Conservation (phyloP, 139 green algal species). For the Diplosphaera chodatii region DNA sequence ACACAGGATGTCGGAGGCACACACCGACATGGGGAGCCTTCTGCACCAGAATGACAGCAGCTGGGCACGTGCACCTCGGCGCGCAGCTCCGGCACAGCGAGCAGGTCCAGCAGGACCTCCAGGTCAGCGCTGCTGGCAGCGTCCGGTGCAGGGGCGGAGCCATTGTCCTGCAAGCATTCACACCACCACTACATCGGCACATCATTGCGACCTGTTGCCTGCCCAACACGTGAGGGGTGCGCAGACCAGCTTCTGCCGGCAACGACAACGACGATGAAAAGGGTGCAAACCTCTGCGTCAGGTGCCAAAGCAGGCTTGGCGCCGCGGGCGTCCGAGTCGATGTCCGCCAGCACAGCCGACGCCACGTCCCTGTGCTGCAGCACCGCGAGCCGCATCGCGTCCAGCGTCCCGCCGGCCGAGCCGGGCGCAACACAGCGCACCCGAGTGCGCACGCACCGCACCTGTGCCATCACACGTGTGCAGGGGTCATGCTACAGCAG, state of each 20-base stretch:
- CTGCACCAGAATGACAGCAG: too few species aligned
- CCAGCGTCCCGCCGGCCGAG: conserved; percentile 14
- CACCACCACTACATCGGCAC: too few species aligned
- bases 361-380: conserved; percentile 26
- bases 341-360: conserved; percentile 21
- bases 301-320: background rate
- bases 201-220: too few species aligned
- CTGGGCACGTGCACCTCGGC: background rate
- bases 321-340: conserved; percentile 7
- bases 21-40: too few species aligned
- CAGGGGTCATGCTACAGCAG: too few species aligned
- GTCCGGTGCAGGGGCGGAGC: background rate
- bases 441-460: background rate
- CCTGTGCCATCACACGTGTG: too few species aligned
- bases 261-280: too few species aligned
- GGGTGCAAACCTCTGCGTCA: conserved; percentile 3
- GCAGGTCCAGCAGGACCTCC: conserved; percentile 29
- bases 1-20: too few species aligned
- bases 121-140: conserved; percentile 11
- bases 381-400: conserved; percentile 33
- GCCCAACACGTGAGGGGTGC: too few species aligned
- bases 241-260: too few species aligned
- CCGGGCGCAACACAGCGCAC: background rate
- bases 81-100: conserved; percentile 11
- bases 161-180: background rate